Percentiles rank a stretch among this genome's conserved stretches.
These are phyloP conservation scores for Penicillium fuscoglaucum DNA, from an alignment of 2,329 filamentous ascomycete species.

Conservation along the genomic window DNA sequence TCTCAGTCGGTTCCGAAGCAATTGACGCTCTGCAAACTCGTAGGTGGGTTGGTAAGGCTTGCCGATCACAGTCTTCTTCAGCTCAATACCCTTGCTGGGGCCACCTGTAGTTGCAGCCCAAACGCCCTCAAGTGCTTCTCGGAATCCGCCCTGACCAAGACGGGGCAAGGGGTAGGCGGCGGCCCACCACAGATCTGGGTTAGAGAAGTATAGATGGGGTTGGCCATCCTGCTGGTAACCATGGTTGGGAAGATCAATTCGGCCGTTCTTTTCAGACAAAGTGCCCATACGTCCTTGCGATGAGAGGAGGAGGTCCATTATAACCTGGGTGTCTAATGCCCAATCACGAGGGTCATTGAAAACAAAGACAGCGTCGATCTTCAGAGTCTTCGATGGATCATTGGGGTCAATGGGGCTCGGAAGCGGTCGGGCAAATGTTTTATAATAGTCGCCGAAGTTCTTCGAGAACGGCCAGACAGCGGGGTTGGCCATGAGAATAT, in stretches of 20 bases:
- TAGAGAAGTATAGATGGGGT: slow-evolving; percentile 81
- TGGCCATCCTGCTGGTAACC: slow-evolving; percentile 84
- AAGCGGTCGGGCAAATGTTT: slow-evolving; percentile 43
- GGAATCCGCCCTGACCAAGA: slow-evolving; percentile 88
- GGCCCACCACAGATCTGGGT: slow-evolving; percentile 88
- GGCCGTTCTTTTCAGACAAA: slow-evolving; percentile 69
- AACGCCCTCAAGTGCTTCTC: slow-evolving; percentile 75
- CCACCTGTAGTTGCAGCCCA: slow-evolving; percentile 72
- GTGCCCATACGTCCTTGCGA: slow-evolving; percentile 78
- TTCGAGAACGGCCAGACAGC: slow-evolving; percentile 81
- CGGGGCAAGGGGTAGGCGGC: slow-evolving; percentile 80
- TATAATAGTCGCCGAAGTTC: slow-evolving; percentile 64
- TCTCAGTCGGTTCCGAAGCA: slow-evolving; percentile 60
- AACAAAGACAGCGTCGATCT: slow-evolving; percentile 86
- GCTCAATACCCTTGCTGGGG: slow-evolving; percentile 51
- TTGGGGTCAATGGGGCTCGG: slow-evolving; percentile 38
- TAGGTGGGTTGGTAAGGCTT: slow-evolving; percentile 81
- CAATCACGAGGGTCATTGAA: slow-evolving; percentile 97
- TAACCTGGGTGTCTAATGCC: slow-evolving; percentile 84
- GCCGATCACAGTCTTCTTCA: slow-evolving; percentile 70
- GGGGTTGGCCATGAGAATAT: slow-evolving; percentile 73
- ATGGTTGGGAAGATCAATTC: slow-evolving; percentile 62
- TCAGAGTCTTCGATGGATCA: slow-evolving; percentile 57
- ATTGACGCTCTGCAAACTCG: slow-evolving; percentile 74
- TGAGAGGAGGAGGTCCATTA: slow-evolving; percentile 80